Evolutionary conservation across 805 yeast species (phyloP).

Genomic region (Saturnispora bothae): DNA sequence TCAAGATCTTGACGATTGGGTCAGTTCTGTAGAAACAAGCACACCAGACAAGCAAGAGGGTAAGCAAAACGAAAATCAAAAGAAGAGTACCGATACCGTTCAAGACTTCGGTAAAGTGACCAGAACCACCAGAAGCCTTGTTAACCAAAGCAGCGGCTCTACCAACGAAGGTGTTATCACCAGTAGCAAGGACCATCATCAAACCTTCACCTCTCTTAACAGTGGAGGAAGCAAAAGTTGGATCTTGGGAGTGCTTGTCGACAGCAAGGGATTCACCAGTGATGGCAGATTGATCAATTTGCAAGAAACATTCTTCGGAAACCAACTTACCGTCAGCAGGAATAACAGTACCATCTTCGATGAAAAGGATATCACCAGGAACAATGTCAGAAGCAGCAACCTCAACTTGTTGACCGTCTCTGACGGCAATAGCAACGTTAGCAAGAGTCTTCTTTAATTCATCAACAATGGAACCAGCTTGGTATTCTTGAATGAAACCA

Average conservation of each 20-base stretch:
- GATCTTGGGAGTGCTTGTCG: conserved; percentile 83
- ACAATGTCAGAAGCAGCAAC: conserved; percentile 76
- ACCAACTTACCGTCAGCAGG: conserved; percentile 89
- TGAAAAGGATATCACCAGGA: conserved; percentile 86
- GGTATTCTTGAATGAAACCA: conserved; percentile 96
- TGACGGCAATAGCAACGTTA: conserved; percentile 75
- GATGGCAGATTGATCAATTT: conserved; percentile 92
- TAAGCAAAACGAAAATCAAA: conserved; percentile 77
- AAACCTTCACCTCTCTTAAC: conserved; percentile 93
- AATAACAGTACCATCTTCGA: conserved; percentile 86
- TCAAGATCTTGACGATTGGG: conserved; percentile 75
- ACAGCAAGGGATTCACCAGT: conserved; percentile 97
- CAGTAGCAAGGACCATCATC: conserved; percentile 91
- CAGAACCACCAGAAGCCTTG: conserved; percentile 86
- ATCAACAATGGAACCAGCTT: conserved; percentile 96
- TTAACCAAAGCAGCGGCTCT: conserved; percentile 94
- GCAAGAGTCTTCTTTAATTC: conserved; percentile 94
- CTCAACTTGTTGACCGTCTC: conserved; percentile 70
- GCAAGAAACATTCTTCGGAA: conserved; percentile 69
- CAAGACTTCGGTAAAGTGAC: conserved; percentile 96
- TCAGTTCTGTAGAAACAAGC: conserved; percentile 91
- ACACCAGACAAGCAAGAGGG: conserved; percentile 83
- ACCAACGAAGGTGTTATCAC: conserved; percentile 93
- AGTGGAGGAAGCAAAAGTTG: conserved; percentile 83
- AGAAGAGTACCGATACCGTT: conserved; percentile 95